Percentiles rank a stretch among this genome's conserved stretches.
These are phyloP conservation scores for Begonia loranthoides DNA, from an alignment of 306 rosid genomes.

Conservation along the genomic window DNA sequence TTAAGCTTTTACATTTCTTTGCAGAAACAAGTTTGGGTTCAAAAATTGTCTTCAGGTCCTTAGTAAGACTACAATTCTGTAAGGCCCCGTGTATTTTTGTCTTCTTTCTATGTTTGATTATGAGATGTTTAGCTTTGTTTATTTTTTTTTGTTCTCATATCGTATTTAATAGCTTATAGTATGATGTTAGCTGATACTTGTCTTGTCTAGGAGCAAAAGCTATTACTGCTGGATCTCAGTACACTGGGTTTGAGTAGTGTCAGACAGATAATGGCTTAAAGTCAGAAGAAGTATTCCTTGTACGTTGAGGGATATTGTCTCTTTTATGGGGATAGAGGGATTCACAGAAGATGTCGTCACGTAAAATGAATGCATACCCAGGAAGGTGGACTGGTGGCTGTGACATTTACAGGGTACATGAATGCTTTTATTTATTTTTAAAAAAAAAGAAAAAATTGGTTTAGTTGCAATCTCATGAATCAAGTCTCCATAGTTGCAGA, in stretches of 20 bases:
- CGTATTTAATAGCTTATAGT: background rate
- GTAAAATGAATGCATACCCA: slow-evolving; percentile 17
- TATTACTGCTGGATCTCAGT: too few species aligned
- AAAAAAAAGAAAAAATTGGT: too few species aligned
- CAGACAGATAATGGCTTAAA: slow-evolving; percentile 35
- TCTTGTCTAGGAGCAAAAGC: too few species aligned
- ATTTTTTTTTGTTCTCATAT: too few species aligned
- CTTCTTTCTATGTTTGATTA: background rate
- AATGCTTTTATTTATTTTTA: too few species aligned
- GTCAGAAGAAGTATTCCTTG: slow-evolving; percentile 26
- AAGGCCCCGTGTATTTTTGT: slow-evolving; percentile 7
- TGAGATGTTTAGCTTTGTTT: too few species aligned
- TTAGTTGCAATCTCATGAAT: too few species aligned
- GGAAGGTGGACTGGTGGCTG: slow-evolving; percentile 23
- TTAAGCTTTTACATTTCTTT: slow-evolving; percentile 15
- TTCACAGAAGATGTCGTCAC: slow-evolving; percentile 25
- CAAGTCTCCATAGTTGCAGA: too few species aligned
- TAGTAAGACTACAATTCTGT: slow-evolving; percentile 36
- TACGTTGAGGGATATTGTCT: slow-evolving; percentile 36
- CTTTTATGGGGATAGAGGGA: slow-evolving; percentile 34
- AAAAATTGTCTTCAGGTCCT: slow-evolving; percentile 81
- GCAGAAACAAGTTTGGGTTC: slow-evolving; percentile 99
- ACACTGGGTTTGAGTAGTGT: background rate
- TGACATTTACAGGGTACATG: slow-evolving; percentile 31
- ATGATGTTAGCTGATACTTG: too few species aligned